Evolutionary conservation across 2,329 filamentous ascomycete genomes (phyloP), one percentile per base, ranked within the genome.

Genomic region (Plectosphaerella sp.): DNA sequence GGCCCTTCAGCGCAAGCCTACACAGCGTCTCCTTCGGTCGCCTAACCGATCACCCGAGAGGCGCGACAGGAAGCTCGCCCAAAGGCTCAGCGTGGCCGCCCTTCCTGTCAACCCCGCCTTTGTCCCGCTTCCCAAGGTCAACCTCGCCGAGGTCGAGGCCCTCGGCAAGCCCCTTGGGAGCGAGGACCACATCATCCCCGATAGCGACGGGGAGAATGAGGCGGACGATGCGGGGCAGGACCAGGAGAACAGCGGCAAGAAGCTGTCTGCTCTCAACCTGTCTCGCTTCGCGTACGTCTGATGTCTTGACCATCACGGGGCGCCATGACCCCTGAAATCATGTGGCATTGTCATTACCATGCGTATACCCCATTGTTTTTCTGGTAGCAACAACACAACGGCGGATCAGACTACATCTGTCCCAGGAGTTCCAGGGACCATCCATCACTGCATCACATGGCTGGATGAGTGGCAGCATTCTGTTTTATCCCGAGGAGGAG

Each of bases 171-270:
- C 68, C 11, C 56, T 67, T 6, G 80, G 81, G 14, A 84, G 80
- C 59, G 81, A 84, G 61, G 81, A 84, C 52, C 72, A 80, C 51
- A 74, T 84, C 55, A 64, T 78, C 14, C 75, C 75, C 24, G 78
- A 78, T 61, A 80, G 78, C 54, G 76, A 78, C 53, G 74, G 59
- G 16, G 77, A 78, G 51, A 69, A 70, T 16, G 74, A 75, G 12
- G 55, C 57, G 7, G 62, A 64, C 10, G 50, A 47, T 16, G 50
- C 56, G 11, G 50, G 46, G 5, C 33, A 20, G 25, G 56, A 54
- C 2, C 64, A 66, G 3, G 56, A 56, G 8, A 56, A 56, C 8
- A 59, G 59, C 2, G 57, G 65, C 7, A 68, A 57, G 47, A 72
- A 43, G 41, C 9, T 18, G n/a, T n/a, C 68, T 41, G 20, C 45